A percentile compares a stretch with the other conserved stretches of the same genome.
Conservation (phyloP, 805 yeast species). For the Kodamaea sagamina region DNA sequence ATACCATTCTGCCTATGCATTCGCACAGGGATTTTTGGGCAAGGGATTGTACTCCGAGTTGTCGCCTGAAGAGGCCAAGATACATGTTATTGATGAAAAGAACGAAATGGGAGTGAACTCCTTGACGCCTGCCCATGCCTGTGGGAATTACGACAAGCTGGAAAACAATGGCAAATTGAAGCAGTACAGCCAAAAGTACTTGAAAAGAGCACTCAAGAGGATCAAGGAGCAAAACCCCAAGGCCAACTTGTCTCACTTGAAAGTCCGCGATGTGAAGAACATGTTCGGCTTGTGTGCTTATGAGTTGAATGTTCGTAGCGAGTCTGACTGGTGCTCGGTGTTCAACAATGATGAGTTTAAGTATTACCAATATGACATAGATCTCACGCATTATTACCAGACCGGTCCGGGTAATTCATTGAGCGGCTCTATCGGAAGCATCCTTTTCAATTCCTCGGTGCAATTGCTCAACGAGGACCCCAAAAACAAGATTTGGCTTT, state of each 20-base stretch:
- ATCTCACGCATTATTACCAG: slow-evolving; percentile 59
- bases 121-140: slow-evolving; percentile 30
- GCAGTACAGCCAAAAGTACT: slow-evolving; percentile 43
- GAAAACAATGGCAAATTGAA: slow-evolving; percentile 17
- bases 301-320: slow-evolving; percentile 70
- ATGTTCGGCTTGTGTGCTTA: slow-evolving; percentile 70
- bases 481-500: slow-evolving; percentile 61
- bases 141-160: slow-evolving; percentile 20
- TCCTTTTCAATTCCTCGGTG: slow-evolving; percentile 51
- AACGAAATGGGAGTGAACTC: slow-evolving; percentile 24
- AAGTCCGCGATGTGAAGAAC: slow-evolving; percentile 53
- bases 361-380: slow-evolving; percentile 59
- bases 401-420: slow-evolving; percentile 64
- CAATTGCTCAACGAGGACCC: slow-evolving; percentile 45
- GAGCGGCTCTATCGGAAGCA: slow-evolving; percentile 61
- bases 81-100: slow-evolving; percentile 49
- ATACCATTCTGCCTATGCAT: slow-evolving; percentile 53
- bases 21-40: slow-evolving; percentile 62
- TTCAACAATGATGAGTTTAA: slow-evolving; percentile 71
- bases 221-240: slow-evolving; percentile 40
- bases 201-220: slow-evolving; percentile 57
- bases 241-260: slow-evolving; percentile 48
- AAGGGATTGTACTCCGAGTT: slow-evolving; percentile 33
- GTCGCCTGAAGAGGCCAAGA: slow-evolving; percentile 25
- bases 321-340: slow-evolving; percentile 64